Base-by-base conservation (phyloP, 192 early-diverging fungal genomes). In the Backusella westeae region DNA sequence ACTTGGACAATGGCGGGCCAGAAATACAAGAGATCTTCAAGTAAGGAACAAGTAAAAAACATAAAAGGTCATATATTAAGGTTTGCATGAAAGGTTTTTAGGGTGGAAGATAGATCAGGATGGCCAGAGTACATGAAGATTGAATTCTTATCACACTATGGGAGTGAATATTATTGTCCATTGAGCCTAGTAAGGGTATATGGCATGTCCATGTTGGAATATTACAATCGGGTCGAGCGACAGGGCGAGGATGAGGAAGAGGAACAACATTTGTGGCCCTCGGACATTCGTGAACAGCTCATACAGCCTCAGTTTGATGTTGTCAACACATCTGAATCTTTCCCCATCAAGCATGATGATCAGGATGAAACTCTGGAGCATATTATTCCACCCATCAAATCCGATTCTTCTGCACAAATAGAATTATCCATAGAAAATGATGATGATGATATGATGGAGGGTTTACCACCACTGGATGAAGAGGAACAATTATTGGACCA, bases 151-250 rank as follows among this genome's bases (percentile, higher is more conserved):
- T 90, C 88, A 17, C 93, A 97, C 72, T 96, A 98, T 80, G 95
- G 98, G 38, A 81, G 82, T 29, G 95, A 99, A 81, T 95, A 91
- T 76, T 98, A 96, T 77, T 99, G 98, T 76, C 98, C 98, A 14
- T 66, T 99, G 9, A 96, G 89, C 29, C 81, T 94, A 39, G 75
- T 99, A 42, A 87, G 91, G 42, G 97, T 96, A 1, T 93, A 94
- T 82, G 98, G 98, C 1, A 91, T 89, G 17, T 94, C 94, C 1
- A 94, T 95, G 82, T 89, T 96, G 87, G 98, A 98, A 80, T 91
- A 94, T 71, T 92, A 91, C 66, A 88, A 90, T 73, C 84, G 88
- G 35, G 90, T 91, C 34, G 86, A 87, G 49, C 80, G 83, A 36
- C 71, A 78, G 19, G 75, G 39, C 0, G 69, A 39, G 34, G 70